Percentiles rank a stretch among this genome's conserved stretches.
These are phyloP conservation scores for Candida sakaeoensis DNA, from an alignment of 805 yeast species.

Conservation along the genomic window DNA sequence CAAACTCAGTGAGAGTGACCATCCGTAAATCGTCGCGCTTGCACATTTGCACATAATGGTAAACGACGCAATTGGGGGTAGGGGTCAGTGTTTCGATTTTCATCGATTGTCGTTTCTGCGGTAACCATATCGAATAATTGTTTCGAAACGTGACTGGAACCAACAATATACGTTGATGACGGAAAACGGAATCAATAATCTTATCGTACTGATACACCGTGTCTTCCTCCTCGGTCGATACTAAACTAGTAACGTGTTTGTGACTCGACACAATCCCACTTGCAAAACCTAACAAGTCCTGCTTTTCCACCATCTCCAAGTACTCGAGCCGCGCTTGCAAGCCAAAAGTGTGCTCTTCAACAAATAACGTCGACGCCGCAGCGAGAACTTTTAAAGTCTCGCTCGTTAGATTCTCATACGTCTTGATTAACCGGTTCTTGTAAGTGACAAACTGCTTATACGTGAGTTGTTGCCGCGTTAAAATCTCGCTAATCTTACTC, in stretches of 20 bases:
- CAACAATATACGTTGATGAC: constrained; percentile 16
- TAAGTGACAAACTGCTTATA: constrained; percentile 40
- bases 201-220: constrained; percentile 13
- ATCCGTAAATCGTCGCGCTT: constrained; percentile 29
- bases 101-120: constrained; percentile 20
- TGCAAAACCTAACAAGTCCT: constrained; percentile 28
- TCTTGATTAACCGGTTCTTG: constrained; percentile 44
- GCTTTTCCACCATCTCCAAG: constrained; percentile 45
- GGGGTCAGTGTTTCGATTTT: no score
- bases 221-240: constrained; percentile 17
- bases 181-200: constrained; percentile 20
- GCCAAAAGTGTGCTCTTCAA: constrained; percentile 57
- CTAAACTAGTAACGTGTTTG: constrained; percentile 37
- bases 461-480: constrained; percentile 11
- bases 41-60: constrained; percentile 58
- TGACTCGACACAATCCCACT: constrained; percentile 20
- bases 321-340: constrained; percentile 54
- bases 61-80: no score
- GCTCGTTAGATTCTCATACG: constrained; percentile 42
- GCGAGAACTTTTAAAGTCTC: constrained; percentile 15
- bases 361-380: constrained; percentile 45
- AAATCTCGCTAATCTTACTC: constrained; percentile 22
- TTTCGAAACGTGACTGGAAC: background rate
- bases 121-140: constrained; percentile 34
- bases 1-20: constrained; percentile 42